Evolutionary conservation across 2,329 filamentous ascomycete genomes (phyloP).

Genomic region (Emericellopsis cladophorae): DNA sequence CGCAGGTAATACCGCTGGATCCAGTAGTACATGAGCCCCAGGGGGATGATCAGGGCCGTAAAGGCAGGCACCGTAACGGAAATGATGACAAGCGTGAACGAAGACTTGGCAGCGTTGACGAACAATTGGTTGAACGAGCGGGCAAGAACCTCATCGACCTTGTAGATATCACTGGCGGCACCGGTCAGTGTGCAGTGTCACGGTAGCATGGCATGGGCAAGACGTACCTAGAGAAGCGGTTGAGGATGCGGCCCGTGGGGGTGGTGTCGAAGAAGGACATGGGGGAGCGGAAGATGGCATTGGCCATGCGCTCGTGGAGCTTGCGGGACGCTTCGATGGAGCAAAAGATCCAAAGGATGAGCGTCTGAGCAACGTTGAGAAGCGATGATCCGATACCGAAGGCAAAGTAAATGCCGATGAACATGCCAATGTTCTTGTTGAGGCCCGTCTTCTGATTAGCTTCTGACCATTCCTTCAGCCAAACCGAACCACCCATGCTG

Average conservation of each 20-base stretch:
- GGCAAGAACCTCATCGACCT: constrained; percentile 84
- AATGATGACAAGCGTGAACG: constrained; percentile 81
- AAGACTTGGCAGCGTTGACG: constrained; percentile 58
- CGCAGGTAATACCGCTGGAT: constrained; percentile 96
- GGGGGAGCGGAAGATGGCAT: constrained; percentile 89
- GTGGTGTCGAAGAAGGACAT: constrained; percentile 99
- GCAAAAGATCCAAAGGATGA: constrained; percentile 98
- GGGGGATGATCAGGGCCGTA: constrained; percentile 65
- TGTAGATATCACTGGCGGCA: constrained; percentile 48
- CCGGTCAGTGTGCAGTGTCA: too few relatives aligned
- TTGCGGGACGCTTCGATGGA: constrained; percentile 97
- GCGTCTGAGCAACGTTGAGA: constrained; percentile 79
- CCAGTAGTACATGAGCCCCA: constrained; percentile 72
- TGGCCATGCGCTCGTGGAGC: constrained; percentile 93
- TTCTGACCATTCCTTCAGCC: constrained; percentile 91
- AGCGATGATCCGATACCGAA: constrained; percentile 80
- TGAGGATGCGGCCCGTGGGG: constrained; percentile 88
- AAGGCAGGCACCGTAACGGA: constrained; percentile 72
- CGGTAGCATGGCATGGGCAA: background rate
- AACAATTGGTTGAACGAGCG: constrained; percentile 97
- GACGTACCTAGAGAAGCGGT: constrained; percentile 75
- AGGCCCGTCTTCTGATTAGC: constrained; percentile 52
- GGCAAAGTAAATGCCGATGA: constrained; percentile 89
- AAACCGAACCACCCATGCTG: constrained; percentile 74
- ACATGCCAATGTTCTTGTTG: constrained; percentile 75